Evolutionary conservation across 805 yeast genomes (phyloP).

Genomic region (Schwanniomyces polymorphus): DNA sequence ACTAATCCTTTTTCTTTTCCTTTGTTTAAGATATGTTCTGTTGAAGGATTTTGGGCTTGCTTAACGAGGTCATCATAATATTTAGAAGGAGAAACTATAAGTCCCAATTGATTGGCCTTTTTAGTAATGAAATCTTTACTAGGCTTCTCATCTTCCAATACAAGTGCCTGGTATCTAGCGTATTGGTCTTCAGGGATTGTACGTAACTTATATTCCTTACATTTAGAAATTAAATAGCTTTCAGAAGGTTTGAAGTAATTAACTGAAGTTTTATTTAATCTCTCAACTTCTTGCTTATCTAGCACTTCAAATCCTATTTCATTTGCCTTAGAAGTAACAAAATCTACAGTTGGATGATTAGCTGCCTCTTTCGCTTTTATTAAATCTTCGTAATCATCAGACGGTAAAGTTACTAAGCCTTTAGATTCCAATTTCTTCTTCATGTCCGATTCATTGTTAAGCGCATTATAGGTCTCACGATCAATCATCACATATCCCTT

Average conservation of each 20-base stretch:
- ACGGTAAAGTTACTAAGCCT: slow-evolving; percentile 35
- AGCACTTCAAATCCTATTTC: slow-evolving; percentile 11
- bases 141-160: slow-evolving; percentile 32
- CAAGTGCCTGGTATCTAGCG: slow-evolving; percentile 13
- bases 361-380: slow-evolving; percentile 8
- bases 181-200: slow-evolving; percentile 17
- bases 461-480: slow-evolving; percentile 23
- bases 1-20: slow-evolving; percentile 15
- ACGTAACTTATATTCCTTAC: slow-evolving; percentile 15
- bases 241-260: slow-evolving; percentile 21
- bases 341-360: slow-evolving; percentile 23
- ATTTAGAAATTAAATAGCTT: slow-evolving; percentile 21
- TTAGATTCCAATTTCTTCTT: slow-evolving; percentile 22
- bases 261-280: slow-evolving; percentile 11
- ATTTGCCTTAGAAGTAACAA: slow-evolving; percentile 12
- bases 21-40: slow-evolving; percentile 20
- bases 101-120: slow-evolving; percentile 36
- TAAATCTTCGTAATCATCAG: slow-evolving; percentile 16
- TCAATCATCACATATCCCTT: slow-evolving; percentile 29
- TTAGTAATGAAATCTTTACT: slow-evolving; percentile 27
- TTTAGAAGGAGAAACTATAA: slow-evolving; percentile 26
- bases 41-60: slow-evolving; percentile 22
- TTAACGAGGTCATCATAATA: slow-evolving; percentile 29
- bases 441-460: slow-evolving; percentile 36
- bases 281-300: slow-evolving; percentile 11